Evolutionary conservation across 2,329 filamentous ascomycete species (phyloP), one percentile per base, ranked within the genome.

Genomic region (Diaporthe velutina): DNA sequence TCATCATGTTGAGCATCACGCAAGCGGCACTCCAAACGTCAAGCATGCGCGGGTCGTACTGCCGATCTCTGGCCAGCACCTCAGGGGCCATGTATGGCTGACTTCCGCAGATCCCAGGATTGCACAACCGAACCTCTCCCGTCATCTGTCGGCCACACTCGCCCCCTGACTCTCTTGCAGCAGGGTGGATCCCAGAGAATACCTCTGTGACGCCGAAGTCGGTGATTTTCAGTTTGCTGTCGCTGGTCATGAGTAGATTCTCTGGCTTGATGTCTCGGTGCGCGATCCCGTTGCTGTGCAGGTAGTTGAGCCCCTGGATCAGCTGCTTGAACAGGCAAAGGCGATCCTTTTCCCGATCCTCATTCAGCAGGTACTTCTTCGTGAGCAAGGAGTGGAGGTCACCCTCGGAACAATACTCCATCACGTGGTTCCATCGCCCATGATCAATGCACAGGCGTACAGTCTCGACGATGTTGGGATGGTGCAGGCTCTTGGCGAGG

Each of bases 191-290:
- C 52, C 95, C 95, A 71, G 89, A 91, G 81, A 98, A 98, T 25
- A 97, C 93, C 81, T 97, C 94, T 0, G 94, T 95, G 19, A 96
- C 94, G 71, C 95, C 95, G 84, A 98, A 98, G 82, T 98, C 95
- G 67, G 95, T 95, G 75, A 98, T 96, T 85, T 98, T 98, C 73
- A 98, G 88, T 82, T 95, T 93, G 80, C 95, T 95, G 74, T 95
- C 91, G 78, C 91, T 92, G 61, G 92, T 93, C 75, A 98, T 89
- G 42, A 98, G 88, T 33, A 97, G 86, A 79, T 98, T 98, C 82
- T 98, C 95, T 15, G 96, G 89, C 84, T 98, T 98, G 85, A 98
- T 94, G 79, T 98, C 95, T 66, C 95, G 93, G 83, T 98, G 95
- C 1, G 95, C 95, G 80, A 98, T 96, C 74, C 95, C 95, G 79